Base-by-base conservation (phyloP, 257 asterid genomes). In the Solanum chiquidenum region DNA sequence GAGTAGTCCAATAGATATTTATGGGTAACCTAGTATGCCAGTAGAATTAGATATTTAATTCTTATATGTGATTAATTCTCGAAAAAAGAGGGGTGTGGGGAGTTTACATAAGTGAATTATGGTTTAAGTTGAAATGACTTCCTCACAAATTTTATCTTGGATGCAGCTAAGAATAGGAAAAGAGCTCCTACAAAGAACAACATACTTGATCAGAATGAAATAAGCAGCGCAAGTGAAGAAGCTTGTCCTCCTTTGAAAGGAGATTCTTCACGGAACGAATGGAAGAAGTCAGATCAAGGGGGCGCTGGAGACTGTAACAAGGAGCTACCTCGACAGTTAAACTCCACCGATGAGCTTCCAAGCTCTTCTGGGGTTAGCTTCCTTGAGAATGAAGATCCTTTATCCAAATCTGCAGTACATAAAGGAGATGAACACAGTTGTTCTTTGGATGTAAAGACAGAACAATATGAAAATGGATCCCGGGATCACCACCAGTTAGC, bases 121-220 rank as follows among this genome's bases (percentile, higher is more conserved):
- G 40, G 66, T 79, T 31, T 29, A 49, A 82, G 85, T 77, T 20
- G 37, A 33, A 38, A 71, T 58, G 68, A 44, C 42, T 62, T 74
- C 21, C 88, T 60, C 76, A 83, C 27, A 80, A 77, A 40, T 86
- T 90, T 83, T 88, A 72, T 88, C 87, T 33, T 88, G 83, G 64
- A 20, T 86, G 74, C 96, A 96, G 99, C 99, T 86, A 95, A 96
- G 90, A 87, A n/a, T 7, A 83, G 92, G 87, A 91, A 87, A 89
- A 83, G 88, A 71, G 80, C 40, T 87, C 84, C 87, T 29, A 87
- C 64, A 82, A 66, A 83, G 75, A 86, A 68, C 23, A 62, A 46
- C 38, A 91, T 82, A 75, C 86, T 46, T 25, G 89, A 89, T 76
- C 71, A 86, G 91, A 87, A 84, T 33, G 93, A 91, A 87, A 86